Evolutionary conservation across 768 basidiomycete species (phyloP).

Genomic region (Clitopilus passeckerianus): DNA sequence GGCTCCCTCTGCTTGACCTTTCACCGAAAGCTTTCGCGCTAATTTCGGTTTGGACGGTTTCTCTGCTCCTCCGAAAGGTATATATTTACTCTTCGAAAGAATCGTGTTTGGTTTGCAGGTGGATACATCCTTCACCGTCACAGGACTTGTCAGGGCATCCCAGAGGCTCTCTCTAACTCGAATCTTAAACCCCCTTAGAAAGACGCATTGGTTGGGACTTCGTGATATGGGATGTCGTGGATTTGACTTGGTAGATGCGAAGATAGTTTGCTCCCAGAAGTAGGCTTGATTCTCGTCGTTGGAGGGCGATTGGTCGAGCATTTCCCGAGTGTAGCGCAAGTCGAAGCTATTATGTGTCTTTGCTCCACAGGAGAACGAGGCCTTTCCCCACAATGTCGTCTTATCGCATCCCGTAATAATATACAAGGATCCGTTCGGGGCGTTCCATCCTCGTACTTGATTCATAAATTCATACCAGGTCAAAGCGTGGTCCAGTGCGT

Average conservation of each 20-base stretch:
- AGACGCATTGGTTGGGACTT: constrained; percentile 6
- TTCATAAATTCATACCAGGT: constrained; percentile 14
- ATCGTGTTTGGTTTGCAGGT: not conserved
- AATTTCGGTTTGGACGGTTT: not conserved
- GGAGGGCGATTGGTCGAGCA: not conserved
- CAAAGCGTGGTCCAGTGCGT: constrained; percentile 11
- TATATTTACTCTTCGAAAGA: not conserved
- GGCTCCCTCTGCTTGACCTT: not conserved
- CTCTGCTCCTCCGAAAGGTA: not conserved
- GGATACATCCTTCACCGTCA: not conserved
- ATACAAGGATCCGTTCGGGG: constrained; percentile 12
- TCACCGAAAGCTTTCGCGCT: not conserved
- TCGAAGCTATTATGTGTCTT: not conserved
- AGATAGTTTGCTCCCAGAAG: not conserved
- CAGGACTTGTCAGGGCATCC: not conserved
- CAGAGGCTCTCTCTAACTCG: not conserved
- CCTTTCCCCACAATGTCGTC: constrained; percentile 11
- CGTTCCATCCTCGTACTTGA: constrained; percentile 1
- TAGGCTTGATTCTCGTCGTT: too few relatives aligned
- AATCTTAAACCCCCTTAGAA: constrained; percentile 6
- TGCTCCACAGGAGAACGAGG: constrained; percentile 4
- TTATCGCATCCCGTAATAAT: constrained; percentile 17
- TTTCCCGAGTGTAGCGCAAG: not conserved
- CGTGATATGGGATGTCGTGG: not conserved
- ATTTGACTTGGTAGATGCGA: not conserved